Percentiles rank a stretch among this genome's conserved stretches.
phyloP scores from a whole-genome alignment of 1,139 yeast genomes.

The Saccharomyces hybrid region DNA sequence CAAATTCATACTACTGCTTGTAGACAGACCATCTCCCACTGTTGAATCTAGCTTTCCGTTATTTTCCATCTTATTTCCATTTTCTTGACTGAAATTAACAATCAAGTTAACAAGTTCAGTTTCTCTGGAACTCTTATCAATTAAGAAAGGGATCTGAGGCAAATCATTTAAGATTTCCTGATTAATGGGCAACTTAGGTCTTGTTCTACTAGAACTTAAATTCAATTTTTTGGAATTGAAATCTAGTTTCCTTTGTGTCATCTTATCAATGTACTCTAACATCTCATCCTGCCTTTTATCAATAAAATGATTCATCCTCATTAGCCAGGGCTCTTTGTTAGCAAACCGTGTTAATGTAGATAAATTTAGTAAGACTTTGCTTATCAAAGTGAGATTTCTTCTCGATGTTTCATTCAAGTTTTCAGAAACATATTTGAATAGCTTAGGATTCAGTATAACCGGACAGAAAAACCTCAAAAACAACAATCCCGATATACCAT shows the following conservation, averaged over 20 bases:
- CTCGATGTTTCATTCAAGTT: slow-evolving; percentile 69
- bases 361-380: slow-evolving; percentile 74
- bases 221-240: slow-evolving; percentile 53
- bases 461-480: slow-evolving; percentile 87
- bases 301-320: slow-evolving; percentile 61
- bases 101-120: slow-evolving; percentile 48
- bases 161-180: slow-evolving; percentile 47
- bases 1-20: not conserved
- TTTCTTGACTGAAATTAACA: slow-evolving; percentile 24
- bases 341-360: slow-evolving; percentile 73
- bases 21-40: not conserved
- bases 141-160: slow-evolving; percentile 61
- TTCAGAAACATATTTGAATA: slow-evolving; percentile 61
- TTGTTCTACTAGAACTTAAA: slow-evolving; percentile 34
- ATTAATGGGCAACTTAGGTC: slow-evolving; percentile 36
- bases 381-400: slow-evolving; percentile 69
- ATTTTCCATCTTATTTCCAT: slow-evolving; percentile 3
- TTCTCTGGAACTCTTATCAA: slow-evolving; percentile 56
- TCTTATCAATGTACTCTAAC: slow-evolving; percentile 58
- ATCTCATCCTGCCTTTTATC: slow-evolving; percentile 51
- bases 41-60: not conserved
- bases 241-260: slow-evolving; percentile 65
- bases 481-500: slow-evolving; percentile 75
- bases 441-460: slow-evolving; percentile 79
- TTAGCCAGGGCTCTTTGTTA: slow-evolving; percentile 75